Evolutionary conservation across 1,284 basidiomycete genomes (phyloP).

Genomic region (Ganoderma multipileum): DNA sequence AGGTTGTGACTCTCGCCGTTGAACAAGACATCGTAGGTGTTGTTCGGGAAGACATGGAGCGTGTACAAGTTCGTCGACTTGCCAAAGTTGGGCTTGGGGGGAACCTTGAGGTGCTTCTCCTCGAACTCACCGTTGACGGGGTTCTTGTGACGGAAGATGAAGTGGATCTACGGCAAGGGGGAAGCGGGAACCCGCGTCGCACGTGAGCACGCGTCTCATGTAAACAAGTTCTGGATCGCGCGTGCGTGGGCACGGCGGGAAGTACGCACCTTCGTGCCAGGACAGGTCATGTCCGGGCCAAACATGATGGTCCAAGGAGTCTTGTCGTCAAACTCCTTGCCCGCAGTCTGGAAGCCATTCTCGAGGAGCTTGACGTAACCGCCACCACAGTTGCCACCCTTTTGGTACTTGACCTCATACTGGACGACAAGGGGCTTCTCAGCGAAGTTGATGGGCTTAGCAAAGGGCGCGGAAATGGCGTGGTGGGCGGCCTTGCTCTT

Average conservation of each 20-base stretch:
- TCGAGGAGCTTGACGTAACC: constrained; percentile 98
- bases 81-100: constrained; percentile 87
- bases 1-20: constrained; percentile 86
- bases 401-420: constrained; percentile 99
- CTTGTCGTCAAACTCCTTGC: constrained; percentile 95
- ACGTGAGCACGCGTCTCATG: not conserved
- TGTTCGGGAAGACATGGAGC: constrained; percentile 91
- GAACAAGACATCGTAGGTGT: constrained; percentile 93
- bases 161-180: constrained; percentile 73
- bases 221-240: not conserved
- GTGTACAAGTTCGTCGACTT: constrained; percentile 94
- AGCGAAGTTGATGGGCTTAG: constrained; percentile 81
- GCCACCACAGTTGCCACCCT: constrained; percentile 98
- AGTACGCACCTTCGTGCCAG: constrained; percentile 76
- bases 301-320: constrained; percentile 99
- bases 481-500: constrained; percentile 95
- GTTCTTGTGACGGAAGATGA: constrained; percentile 97
- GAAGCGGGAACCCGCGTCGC: constrained; percentile 15
- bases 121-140: constrained; percentile 91
- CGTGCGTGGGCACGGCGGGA: not conserved
- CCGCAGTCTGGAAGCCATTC: constrained; percentile 89
- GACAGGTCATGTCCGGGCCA: constrained; percentile 88
- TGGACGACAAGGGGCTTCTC: constrained; percentile 94
- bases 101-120: constrained; percentile 93
- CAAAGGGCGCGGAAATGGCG: constrained; percentile 95